Percentiles rank a stretch among this genome's conserved stretches.
Conservation (phyloP, 108 stramenopile genomes). For the Nitzschia sp. region DNA sequence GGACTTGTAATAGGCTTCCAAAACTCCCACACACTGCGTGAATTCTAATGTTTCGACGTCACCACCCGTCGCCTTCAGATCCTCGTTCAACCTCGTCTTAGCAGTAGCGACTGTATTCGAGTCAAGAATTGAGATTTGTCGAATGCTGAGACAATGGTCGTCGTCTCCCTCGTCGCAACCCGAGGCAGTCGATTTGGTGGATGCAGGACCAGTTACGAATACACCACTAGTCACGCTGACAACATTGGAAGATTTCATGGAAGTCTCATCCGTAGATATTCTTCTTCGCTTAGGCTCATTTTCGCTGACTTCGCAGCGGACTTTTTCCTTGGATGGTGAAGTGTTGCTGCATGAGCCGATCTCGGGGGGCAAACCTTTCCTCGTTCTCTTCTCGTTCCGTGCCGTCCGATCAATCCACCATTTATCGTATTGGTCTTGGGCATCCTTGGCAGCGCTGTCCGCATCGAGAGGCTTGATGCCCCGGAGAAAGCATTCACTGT, state of each 20-base stretch:
- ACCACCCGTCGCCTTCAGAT: slow-evolving; percentile 25
- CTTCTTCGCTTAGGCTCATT: neutral
- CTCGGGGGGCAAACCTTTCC: neutral
- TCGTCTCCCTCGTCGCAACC: neutral
- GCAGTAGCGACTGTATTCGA: slow-evolving; percentile 11
- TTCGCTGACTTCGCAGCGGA: neutral
- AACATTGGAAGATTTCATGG: slow-evolving; percentile 1
- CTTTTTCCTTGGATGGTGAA: neutral
- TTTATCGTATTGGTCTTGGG: slow-evolving; percentile 34
- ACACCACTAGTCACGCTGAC: neutral
- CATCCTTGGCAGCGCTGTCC: slow-evolving; percentile 37
- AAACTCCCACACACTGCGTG: slow-evolving; percentile 9
- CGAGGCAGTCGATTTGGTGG: neutral
- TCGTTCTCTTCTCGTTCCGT: neutral
- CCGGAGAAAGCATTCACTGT: slow-evolving; percentile 46
- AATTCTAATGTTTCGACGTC: slow-evolving; percentile 24
- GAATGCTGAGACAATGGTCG: neutral
- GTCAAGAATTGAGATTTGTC: neutral
- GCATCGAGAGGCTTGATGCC: slow-evolving; percentile 40
- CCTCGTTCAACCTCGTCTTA: slow-evolving; percentile 21
- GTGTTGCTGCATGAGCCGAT: too few relatives aligned
- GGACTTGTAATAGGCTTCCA: slow-evolving; percentile 33
- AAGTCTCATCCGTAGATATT: neutral
- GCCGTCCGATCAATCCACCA: slow-evolving; percentile 41
- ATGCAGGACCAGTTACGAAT: too few relatives aligned